Percentiles rank a stretch among this genome's conserved stretches.
Evolutionary conservation across 768 basidiomycete genomes (phyloP).

Genomic region (Pisolithus microcarpus): DNA sequence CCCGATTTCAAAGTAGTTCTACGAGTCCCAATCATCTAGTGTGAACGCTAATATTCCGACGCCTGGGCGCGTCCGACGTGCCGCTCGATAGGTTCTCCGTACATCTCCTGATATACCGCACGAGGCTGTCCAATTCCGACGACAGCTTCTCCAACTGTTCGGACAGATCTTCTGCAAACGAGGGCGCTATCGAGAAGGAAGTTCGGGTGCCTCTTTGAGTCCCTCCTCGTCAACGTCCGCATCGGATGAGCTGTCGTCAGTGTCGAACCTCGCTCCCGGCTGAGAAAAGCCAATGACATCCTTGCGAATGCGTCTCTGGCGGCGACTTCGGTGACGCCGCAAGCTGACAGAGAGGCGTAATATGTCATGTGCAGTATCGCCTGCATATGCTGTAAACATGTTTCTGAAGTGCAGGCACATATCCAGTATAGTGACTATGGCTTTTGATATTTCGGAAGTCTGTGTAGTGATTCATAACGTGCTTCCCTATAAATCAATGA

Average conservation of each 20-base stretch:
- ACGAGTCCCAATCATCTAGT: conserved; percentile 70
- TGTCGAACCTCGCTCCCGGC: conserved; percentile 14
- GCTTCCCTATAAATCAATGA: not conserved
- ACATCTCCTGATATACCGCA: conserved; percentile 60
- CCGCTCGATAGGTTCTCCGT: conserved; percentile 64
- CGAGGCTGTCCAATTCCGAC: conserved; percentile 61
- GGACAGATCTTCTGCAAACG: conserved; percentile 40
- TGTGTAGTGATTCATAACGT: conserved; percentile 19
- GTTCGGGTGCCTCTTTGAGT: conserved; percentile 15
- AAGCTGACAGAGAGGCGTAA: conserved; percentile 44
- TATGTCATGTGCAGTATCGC: conserved; percentile 54
- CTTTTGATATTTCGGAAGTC: conserved; percentile 58
- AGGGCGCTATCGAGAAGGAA: conserved; percentile 37
- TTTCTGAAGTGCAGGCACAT: conserved; percentile 66
- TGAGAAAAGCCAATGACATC: conserved; percentile 60
- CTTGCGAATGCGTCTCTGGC: conserved; percentile 44
- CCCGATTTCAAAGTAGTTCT: not conserved
- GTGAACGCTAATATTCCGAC: conserved; percentile 71
- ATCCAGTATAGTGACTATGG: conserved; percentile 65
- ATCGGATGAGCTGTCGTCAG: conserved; percentile 30
- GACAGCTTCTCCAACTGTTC: conserved; percentile 56
- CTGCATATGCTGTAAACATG: conserved; percentile 52
- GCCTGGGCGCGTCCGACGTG: conserved; percentile 48
- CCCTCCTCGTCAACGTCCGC: conserved; percentile 34
- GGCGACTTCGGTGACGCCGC: conserved; percentile 56